phyloP scores from a whole-genome alignment of 2,329 filamentous ascomycete species.

The Cadophora luteo-olivacea region DNA sequence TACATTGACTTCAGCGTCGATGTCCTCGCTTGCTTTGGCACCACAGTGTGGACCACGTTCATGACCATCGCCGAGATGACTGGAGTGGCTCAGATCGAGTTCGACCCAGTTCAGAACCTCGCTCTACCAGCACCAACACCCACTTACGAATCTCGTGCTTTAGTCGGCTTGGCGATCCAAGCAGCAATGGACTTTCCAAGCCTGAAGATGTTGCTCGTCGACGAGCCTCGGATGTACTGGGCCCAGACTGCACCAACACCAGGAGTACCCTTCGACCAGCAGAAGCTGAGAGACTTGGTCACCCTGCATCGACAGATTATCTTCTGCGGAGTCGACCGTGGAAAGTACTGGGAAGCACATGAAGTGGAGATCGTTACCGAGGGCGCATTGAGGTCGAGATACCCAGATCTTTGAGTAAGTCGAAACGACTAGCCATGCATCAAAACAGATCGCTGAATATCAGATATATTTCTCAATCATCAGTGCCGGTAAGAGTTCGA shows the following conservation, averaged over 20 bases:
- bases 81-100: background rate
- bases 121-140: conserved; percentile 1
- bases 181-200: background rate
- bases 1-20: background rate
- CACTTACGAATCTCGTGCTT: background rate
- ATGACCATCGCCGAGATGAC: background rate
- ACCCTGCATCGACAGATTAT: conserved; percentile 1
- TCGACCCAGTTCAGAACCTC: background rate
- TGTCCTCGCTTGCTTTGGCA: background rate
- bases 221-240: background rate
- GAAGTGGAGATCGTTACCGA: background rate
- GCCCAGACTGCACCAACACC: background rate
- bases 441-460: background rate
- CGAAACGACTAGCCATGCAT: no score
- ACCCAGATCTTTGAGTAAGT: background rate
- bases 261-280: background rate
- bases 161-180: background rate
- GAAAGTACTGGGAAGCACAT: background rate
- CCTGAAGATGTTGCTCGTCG: background rate
- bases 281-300: background rate
- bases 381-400: background rate
- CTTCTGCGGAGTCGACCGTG: background rate
- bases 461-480: no score
- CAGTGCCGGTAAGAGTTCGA: no score
- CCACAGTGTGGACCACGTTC: background rate